These are phyloP conservation scores for Penicillium vulpinum DNA, from an alignment of 2,329 filamentous ascomycete species.

Conservation along the genomic window DNA sequence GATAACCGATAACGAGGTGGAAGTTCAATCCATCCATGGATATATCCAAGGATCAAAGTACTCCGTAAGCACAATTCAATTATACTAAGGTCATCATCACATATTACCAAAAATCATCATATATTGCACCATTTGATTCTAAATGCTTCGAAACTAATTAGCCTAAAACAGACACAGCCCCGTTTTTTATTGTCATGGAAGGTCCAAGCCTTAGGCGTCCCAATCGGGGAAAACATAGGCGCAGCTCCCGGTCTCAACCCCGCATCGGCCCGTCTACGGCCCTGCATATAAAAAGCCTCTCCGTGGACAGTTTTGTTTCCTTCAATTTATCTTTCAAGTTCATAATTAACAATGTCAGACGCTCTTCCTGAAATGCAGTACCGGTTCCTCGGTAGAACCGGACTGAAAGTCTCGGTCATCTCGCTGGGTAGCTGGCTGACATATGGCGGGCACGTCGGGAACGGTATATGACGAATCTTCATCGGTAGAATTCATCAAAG, in stretches of 20 bases:
- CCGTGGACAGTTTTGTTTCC: too few species aligned
- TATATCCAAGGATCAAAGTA: too few species aligned
- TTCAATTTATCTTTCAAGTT: neutral
- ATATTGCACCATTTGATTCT: constrained; percentile 1
- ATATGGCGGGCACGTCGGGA: constrained; percentile 71
- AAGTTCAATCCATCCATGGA: too few species aligned
- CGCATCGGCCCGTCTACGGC: constrained; percentile 12
- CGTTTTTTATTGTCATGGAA: neutral
- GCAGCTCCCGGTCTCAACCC: constrained; percentile 5
- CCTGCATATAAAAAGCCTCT: neutral
- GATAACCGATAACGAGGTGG: too few species aligned
- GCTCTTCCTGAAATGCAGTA: constrained; percentile 50
- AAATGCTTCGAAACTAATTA: constrained; percentile 1
- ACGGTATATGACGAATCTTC: constrained; percentile 49
- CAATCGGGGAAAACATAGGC: constrained; percentile 11
- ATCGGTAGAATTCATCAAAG: neutral
- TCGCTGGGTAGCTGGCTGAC: constrained; percentile 65
- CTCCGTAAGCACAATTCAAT: neutral
- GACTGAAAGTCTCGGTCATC: constrained; percentile 72
- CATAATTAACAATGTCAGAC: constrained; percentile 17
- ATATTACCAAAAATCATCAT: too few species aligned
- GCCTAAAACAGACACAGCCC: neutral
- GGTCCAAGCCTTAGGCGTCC: constrained; percentile 11
- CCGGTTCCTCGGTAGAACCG: constrained; percentile 68
- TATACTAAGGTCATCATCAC: neutral